Base-by-base conservation (phyloP, 148 eudicot genomes). In the Silene uniflora region DNA sequence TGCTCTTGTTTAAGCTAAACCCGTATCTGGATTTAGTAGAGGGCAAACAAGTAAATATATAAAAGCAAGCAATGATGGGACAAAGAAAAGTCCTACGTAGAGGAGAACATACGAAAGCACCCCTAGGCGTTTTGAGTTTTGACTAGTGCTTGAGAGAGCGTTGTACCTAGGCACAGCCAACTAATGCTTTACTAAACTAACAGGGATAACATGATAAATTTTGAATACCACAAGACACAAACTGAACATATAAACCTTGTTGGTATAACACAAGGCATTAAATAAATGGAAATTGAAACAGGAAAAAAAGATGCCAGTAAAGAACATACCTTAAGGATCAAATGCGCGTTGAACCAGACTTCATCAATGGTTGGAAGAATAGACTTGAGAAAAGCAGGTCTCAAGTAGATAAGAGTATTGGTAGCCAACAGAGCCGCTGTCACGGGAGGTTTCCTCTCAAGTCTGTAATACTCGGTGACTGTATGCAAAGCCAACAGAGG, bases 391-490 rank as follows among this genome's bases (percentile, higher is more conserved):
- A 86, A 83, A 81, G 83, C 77, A 54, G 88, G 88, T 62, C 86
- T 86, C 42, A 86, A 67, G 67, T 86, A 86, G 27, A 86, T 81
- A 44, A 86, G 81, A 47, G 88, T 83, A 62, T 86, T 86, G 59
- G 84, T 84, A 46, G 88, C 88, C 71, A 86, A 66, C 70, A 86
- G 72, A 22, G 83, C 88, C 5, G 84, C 84, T 11, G 88, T 86
- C 49, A 86, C 86, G 2, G 88, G 88, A 59, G 88, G 88, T 35
- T 86, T 86, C 19, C 86, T 70, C 25, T 83, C 81, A 16, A 83
- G 84, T 76, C 86, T 76, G 69, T 79, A 83, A 67, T 86, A 86
- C 65, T 81, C 88, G 18, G 73, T 79, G 24, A 59, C 69, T 2
- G 86, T 77, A 72, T 86, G 86, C 64, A 86, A 69, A 42, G 86